Evolutionary conservation across 2,329 filamentous ascomycete species (phyloP).

Genomic region (Aspergillus sergii): DNA sequence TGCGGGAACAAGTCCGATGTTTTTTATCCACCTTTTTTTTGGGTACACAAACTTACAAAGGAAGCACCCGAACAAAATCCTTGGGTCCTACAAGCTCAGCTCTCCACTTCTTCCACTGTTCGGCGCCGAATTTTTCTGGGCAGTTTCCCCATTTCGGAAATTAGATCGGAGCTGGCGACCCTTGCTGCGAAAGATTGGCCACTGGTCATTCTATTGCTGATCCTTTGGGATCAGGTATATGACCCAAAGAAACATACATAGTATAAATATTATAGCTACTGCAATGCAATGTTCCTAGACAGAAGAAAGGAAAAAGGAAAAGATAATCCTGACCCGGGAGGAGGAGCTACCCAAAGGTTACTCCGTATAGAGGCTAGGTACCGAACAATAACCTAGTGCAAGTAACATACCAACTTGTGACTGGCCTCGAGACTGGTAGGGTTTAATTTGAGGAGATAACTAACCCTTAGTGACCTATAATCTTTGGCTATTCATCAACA

Average conservation of each 20-base stretch:
- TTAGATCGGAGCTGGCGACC: conserved; percentile 15
- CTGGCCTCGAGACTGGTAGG: not conserved
- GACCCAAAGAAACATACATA: not conserved
- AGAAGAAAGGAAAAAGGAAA: not conserved
- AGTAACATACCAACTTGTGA: not conserved
- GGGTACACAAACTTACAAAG: not conserved
- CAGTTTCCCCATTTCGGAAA: conserved; percentile 17
- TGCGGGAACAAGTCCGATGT: not conserved
- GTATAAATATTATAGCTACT: not conserved
- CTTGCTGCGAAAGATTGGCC: not conserved
- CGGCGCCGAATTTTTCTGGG: conserved; percentile 14
- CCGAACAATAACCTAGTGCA: not conserved
- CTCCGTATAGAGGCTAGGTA: not conserved
- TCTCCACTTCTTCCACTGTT: conserved; percentile 21
- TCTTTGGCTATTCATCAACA: not conserved
- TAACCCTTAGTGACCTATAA: not conserved
- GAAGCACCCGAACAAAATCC: conserved; percentile 14
- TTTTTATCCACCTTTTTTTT: not conserved
- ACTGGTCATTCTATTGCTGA: not conserved
- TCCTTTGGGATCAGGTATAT: not conserved
- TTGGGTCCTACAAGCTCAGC: conserved; percentile 16
- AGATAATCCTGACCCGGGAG: not conserved
- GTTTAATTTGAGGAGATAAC: not conserved
- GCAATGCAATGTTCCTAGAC: not conserved
- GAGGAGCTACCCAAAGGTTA: not conserved